Conservation (phyloP, 129 eudicot genomes). For the Solidago caesia region DNA sequence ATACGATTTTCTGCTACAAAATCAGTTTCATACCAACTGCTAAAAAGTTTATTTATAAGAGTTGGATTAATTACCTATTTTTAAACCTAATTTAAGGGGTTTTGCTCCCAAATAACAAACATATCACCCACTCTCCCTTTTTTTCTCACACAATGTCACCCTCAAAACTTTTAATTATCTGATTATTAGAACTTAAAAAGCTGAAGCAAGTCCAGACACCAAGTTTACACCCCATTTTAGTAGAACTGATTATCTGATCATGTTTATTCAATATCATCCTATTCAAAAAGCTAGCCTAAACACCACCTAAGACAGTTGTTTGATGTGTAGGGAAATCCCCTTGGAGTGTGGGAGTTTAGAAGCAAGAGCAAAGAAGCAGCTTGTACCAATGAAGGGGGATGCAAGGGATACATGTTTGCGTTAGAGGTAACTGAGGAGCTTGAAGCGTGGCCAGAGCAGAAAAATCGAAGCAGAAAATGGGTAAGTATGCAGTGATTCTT, state of each 20-base stretch:
- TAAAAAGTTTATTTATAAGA: no score
- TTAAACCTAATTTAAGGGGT: no score
- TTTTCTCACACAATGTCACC: no score
- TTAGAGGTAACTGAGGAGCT: slow-evolving; percentile 69
- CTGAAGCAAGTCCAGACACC: slow-evolving; percentile 3
- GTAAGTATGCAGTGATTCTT: slow-evolving; percentile 28
- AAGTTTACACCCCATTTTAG: no score
- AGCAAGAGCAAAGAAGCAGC: slow-evolving; percentile 63
- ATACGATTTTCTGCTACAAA: no score
- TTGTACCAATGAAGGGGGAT: slow-evolving; percentile 53
- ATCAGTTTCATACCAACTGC: no score
- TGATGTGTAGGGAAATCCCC: slow-evolving; percentile 35
- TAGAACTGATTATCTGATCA: no score
- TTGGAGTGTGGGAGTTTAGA: slow-evolving; percentile 72
- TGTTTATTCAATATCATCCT: neutral
- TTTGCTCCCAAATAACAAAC: neutral
- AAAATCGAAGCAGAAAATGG: slow-evolving; percentile 58
- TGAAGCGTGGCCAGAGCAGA: slow-evolving; percentile 68
- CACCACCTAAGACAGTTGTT: slow-evolving; percentile 4
- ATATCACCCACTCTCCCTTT: neutral
- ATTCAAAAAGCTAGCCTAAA: neutral
- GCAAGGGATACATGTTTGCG: slow-evolving; percentile 70
- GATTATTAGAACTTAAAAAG: neutral
- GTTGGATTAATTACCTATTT: no score
- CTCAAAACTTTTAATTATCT: neutral